phyloP scores from a whole-genome alignment of 108 stramenopile genomes.

The Nitzschia inconspicua region DNA sequence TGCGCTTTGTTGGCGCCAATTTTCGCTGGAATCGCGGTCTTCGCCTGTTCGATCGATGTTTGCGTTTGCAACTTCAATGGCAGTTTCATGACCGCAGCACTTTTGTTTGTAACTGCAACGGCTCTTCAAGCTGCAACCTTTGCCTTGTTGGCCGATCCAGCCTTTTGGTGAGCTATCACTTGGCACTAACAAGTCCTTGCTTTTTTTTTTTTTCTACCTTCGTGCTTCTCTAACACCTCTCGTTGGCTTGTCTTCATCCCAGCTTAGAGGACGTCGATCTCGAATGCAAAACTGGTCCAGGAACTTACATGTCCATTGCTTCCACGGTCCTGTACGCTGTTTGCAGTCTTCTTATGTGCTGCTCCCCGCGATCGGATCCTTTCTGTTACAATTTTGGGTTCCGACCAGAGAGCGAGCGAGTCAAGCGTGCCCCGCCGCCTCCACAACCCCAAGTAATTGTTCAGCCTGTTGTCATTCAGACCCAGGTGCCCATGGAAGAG shows the following conservation, averaged over 20 bases:
- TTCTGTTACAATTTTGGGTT: slow-evolving; percentile 1
- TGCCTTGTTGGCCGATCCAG: slow-evolving; percentile 24
- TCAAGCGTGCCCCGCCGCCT: not conserved
- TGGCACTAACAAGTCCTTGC: not conserved
- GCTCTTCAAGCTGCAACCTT: slow-evolving; percentile 17
- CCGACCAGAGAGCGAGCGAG: not conserved
- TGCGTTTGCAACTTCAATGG: slow-evolving; percentile 20
- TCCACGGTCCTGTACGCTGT: slow-evolving; percentile 12
- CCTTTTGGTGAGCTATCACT: slow-evolving; percentile 17
- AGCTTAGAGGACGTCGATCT: slow-evolving; percentile 22
- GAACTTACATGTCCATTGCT: slow-evolving; percentile 10
- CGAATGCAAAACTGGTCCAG: slow-evolving; percentile 2
- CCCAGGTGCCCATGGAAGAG: not conserved
- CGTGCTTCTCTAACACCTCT: not conserved
- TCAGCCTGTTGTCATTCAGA: slow-evolving; percentile 9
- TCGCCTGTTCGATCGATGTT: slow-evolving; percentile 5
- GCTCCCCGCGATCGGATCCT: slow-evolving; percentile 17
- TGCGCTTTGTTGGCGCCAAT: slow-evolving; percentile 14
- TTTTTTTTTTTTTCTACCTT: not conserved
- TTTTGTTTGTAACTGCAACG: slow-evolving; percentile 11
- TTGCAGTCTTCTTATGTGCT: slow-evolving; percentile 9
- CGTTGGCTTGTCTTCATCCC: not conserved
- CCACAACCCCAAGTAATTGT: slow-evolving; percentile 7
- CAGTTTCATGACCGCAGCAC: not conserved
- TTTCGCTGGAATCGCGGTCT: not conserved